A percentile compares a stretch with the other conserved stretches of the same genome.
These are phyloP conservation scores for Plectosphaerella plurivora DNA, from an alignment of 2,329 filamentous ascomycete species.

Conservation along the genomic window DNA sequence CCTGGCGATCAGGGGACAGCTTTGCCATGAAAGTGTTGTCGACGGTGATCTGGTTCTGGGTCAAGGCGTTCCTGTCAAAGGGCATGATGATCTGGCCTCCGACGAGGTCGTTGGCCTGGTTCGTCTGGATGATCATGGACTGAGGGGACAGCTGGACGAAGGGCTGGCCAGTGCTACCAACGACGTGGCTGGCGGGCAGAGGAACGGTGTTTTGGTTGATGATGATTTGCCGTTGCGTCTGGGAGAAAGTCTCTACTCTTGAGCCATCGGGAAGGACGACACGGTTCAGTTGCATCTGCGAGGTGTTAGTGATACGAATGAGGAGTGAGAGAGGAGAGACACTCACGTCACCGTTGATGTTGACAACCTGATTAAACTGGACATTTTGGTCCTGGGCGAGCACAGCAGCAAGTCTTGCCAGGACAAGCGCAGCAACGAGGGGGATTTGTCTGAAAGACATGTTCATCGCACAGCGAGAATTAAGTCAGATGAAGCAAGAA, in stretches of 20 bases:
- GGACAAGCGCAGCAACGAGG: conserved; percentile 9
- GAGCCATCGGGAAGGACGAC: conserved; percentile 14
- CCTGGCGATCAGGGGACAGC: conserved; percentile 14
- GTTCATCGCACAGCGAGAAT: conserved; percentile 13
- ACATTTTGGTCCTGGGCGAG: conserved; percentile 11
- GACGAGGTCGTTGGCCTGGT: conserved; percentile 14
- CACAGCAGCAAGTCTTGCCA: conserved; percentile 8
- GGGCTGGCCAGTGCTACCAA: conserved; percentile 15
- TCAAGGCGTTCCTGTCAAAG: conserved; percentile 12
- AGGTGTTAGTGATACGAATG: background rate
- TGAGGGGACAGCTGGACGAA: conserved; percentile 16
- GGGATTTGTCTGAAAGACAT: conserved; percentile 12
- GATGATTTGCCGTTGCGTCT: conserved; percentile 14
- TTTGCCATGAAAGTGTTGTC: conserved; percentile 15
- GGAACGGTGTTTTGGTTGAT: conserved; percentile 16
- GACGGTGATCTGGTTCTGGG: conserved; percentile 12
- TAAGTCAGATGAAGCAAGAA: background rate
- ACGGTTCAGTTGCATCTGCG: conserved; percentile 14
- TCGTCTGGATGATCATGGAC: conserved; percentile 15
- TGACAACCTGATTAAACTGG: conserved; percentile 16
- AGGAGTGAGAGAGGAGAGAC: background rate
- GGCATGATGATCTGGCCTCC: conserved; percentile 15
- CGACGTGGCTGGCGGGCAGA: conserved; percentile 13
- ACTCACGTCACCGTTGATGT: conserved; percentile 16
- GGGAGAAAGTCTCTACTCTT: conserved; percentile 16